Evolutionary conservation across 2,329 filamentous ascomycete genomes (phyloP).

Genomic region (Fusarium mundagurra): DNA sequence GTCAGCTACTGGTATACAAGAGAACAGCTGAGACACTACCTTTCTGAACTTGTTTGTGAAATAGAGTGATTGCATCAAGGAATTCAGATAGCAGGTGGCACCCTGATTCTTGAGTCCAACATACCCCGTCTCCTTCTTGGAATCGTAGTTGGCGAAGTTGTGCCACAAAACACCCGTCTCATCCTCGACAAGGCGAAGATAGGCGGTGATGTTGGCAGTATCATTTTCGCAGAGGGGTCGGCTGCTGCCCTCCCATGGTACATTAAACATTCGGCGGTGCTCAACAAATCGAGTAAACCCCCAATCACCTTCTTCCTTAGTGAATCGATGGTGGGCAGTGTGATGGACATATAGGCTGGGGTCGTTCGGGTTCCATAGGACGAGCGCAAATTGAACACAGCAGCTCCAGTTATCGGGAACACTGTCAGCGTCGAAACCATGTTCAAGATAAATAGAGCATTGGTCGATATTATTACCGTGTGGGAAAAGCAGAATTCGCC

Average conservation of each 20-base stretch:
- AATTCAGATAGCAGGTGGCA: slow-evolving; percentile 90
- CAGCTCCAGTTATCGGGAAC: slow-evolving; percentile 95
- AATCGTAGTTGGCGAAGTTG: slow-evolving; percentile 94
- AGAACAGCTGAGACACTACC: slow-evolving; percentile 55
- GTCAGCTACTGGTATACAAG: slow-evolving; percentile 19
- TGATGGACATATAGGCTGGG: slow-evolving; percentile 85
- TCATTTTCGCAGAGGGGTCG: slow-evolving; percentile 83
- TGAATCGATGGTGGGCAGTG: slow-evolving; percentile 93
- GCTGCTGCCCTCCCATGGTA: slow-evolving; percentile 74
- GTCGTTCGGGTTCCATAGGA: slow-evolving; percentile 93
- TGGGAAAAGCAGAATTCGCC: slow-evolving; percentile 95
- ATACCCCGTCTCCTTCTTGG: slow-evolving; percentile 98
- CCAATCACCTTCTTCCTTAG: slow-evolving; percentile 96
- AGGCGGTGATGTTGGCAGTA: slow-evolving; percentile 81
- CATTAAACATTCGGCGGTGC: slow-evolving; percentile 83
- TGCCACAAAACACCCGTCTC: slow-evolving; percentile 92
- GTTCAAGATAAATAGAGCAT: slow-evolving; percentile 95
- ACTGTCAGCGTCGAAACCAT: slow-evolving; percentile 80
- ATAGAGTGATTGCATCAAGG: slow-evolving; percentile 83
- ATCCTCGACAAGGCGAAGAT: slow-evolving; percentile 83
- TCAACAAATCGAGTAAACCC: slow-evolving; percentile 98
- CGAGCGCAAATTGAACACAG: slow-evolving; percentile 93
- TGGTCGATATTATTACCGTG: slow-evolving; percentile 94
- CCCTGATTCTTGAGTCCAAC: slow-evolving; percentile 97
- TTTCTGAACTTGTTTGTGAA: slow-evolving; percentile 95